A percentile compares a stretch with the other conserved stretches of the same genome.
phyloP scores from a whole-genome alignment of 2,329 filamentous ascomycete species.

The Colletotrichum gigasporum region DNA sequence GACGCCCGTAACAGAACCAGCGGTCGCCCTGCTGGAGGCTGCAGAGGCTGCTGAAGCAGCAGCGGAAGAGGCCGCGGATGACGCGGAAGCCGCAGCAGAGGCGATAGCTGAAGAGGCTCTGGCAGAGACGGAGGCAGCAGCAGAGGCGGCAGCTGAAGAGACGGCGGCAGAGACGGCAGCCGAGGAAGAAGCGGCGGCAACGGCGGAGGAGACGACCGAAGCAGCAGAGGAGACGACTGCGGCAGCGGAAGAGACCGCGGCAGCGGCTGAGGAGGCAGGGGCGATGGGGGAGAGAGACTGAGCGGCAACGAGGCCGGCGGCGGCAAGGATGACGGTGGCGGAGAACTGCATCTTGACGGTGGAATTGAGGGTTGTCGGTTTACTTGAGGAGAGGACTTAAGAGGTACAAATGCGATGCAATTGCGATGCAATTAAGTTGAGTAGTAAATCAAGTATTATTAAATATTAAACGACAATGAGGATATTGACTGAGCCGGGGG shows the following conservation, averaged over 20 bases:
- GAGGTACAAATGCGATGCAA: too few species aligned
- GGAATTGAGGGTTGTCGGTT: neutral
- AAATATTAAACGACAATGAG: neutral
- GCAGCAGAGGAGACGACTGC: constrained; percentile 2
- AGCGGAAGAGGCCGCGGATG: neutral
- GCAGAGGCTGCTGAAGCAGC: neutral
- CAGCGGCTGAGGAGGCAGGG: constrained; percentile 21
- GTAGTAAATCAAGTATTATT: neutral
- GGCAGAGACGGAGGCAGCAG: neutral
- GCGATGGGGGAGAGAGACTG: too few species aligned
- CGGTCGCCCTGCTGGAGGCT: neutral
- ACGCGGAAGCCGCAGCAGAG: neutral
- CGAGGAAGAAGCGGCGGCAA: neutral
- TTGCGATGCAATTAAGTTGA: neutral
- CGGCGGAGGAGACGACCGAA: neutral
- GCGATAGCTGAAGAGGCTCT: neutral
- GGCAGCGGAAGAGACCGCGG: constrained; percentile 1
- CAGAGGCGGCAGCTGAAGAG: neutral
- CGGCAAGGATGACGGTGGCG: constrained; percentile 18
- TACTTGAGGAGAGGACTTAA: neutral
- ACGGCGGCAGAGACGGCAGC: neutral
- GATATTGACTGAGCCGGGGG: neutral
- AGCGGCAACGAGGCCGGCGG: constrained; percentile 26
- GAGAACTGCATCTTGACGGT: constrained; percentile 29
- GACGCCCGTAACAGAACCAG: neutral